Conservation (phyloP, 2,329 filamentous ascomycete species). For the Claviceps quebecensis region DNA sequence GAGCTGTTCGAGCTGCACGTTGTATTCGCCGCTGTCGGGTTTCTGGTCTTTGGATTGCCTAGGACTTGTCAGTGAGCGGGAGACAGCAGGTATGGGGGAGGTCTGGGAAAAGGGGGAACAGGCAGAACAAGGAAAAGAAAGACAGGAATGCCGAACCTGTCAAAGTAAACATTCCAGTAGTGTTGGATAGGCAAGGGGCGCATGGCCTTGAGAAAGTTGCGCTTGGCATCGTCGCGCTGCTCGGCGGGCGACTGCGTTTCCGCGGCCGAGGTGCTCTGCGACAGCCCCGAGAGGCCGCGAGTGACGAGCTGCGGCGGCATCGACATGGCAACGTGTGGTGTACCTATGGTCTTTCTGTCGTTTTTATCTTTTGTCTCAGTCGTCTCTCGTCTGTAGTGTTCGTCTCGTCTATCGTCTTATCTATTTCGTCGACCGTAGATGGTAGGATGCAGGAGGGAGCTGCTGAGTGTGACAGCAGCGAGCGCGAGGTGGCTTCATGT, state of each 20-base stretch:
- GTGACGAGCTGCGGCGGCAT: conserved; percentile 45
- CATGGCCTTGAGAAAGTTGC: conserved; percentile 65
- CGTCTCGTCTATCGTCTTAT: too few species aligned
- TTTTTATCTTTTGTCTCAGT: too few species aligned
- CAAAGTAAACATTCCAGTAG: conserved; percentile 63
- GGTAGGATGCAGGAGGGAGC: too few species aligned
- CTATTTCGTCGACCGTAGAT: too few species aligned
- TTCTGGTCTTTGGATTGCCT: conserved; percentile 30
- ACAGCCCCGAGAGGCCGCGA: conserved; percentile 46
- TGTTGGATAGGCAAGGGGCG: conserved; percentile 64
- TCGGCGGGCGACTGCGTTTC: conserved; percentile 55
- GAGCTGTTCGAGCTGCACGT: conserved; percentile 45
- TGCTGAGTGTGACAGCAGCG: too few species aligned
- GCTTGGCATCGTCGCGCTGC: conserved; percentile 65
- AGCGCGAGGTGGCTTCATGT: too few species aligned
- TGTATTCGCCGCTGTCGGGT: conserved; percentile 32
- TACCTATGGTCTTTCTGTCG: too few species aligned
- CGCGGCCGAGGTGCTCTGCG: conserved; percentile 43
- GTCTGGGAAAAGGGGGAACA: not conserved
- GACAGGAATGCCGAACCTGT: conserved; percentile 26
- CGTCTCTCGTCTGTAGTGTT: too few species aligned
- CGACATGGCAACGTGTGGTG: conserved; percentile 28
- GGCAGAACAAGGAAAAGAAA: not conserved
- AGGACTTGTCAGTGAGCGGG: not conserved
- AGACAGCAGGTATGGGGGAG: not conserved